Evolutionary conservation across 2,329 filamentous ascomycete genomes (phyloP), one percentile per base, ranked within the genome.

Genomic region (Blastomyces gilchristii): DNA sequence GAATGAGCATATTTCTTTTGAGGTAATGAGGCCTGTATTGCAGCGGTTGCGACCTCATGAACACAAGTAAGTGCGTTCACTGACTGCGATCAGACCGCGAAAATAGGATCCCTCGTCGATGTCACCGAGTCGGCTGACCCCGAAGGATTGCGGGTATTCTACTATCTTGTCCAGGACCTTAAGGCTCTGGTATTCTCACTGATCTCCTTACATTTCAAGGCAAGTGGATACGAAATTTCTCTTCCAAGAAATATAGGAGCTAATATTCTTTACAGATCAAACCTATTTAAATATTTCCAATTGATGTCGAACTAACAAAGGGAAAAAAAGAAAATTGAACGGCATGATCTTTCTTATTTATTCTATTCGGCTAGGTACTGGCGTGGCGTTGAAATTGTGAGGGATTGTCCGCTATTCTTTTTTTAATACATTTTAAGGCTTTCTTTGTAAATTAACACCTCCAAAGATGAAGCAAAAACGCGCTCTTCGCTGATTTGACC

Each of bases 171-270:
- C 5, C 94, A 99, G 74, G 94, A 99, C 73, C 80, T 99, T 34
- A 99, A 97, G 79, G 94, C 94, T 0, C 81, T 99, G 47, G 91
- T 99, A 2, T 99, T 99, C 76, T 97, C 93, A 62, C 78, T 99
- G 68, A 99, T 97, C 71, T 90, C 91, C 2, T 82, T 99, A 67
- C 94, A 99, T 79, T 99, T 99, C 82, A 99, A 99, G 87, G 85
- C 86, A 73, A 57, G 69, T 64, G 28, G 28, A 65, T 57, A 22
- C 41, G 34, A 61, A 11, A 14, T 22, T 61, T 66, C 52, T 39
- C 37, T 43, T 53, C 58, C 47, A 63, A 83, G 49, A 4, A 28
- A 39, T 31, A 28, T 11, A 31, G 14, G 47, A 18, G 12, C 60
- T 62, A 57, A 57, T 28, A 5, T 47, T 16, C 18, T 28, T 6